Percentiles rank a stretch among this genome's conserved stretches.
These are phyloP conservation scores for Tolypocladium tropicale DNA, from an alignment of 2,329 filamentous ascomycete genomes.

Conservation along the genomic window DNA sequence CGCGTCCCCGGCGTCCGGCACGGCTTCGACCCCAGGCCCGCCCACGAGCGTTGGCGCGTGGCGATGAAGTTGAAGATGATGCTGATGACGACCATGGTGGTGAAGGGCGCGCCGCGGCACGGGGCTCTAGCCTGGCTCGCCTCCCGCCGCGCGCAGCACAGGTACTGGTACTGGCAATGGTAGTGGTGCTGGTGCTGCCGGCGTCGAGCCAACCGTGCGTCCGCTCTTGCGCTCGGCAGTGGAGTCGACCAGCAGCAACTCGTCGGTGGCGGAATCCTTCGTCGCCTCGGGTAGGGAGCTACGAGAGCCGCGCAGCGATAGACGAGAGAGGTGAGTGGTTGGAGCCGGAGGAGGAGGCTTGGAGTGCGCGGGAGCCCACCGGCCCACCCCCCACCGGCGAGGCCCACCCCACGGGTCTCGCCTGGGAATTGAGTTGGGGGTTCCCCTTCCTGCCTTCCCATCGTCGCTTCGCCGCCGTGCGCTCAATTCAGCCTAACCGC, in stretches of 20 bases:
- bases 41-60: background rate
- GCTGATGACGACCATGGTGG: too few species aligned
- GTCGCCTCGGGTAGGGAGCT: background rate
- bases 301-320: background rate
- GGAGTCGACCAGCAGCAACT: background rate
- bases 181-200: background rate
- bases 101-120: too few species aligned
- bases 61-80: too few species aligned
- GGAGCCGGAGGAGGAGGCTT: too few species aligned
- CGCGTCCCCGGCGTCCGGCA: background rate
- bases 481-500: background rate
- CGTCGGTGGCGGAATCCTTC: background rate
- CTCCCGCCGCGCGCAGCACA: too few species aligned
- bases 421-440: slow-evolving; percentile 3
- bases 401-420: background rate
- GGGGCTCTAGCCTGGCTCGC: too few species aligned
- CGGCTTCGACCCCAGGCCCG: background rate
- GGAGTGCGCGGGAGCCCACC: too few species aligned
- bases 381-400: background rate
- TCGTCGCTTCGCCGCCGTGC: too few species aligned
- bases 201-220: background rate
- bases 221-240: background rate
- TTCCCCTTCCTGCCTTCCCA: background rate
- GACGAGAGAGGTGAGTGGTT: background rate
- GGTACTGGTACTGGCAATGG: too few species aligned